Evolutionary conservation across 1,284 basidiomycete species (phyloP), one percentile per base, ranked within the genome.

Genomic region (Boletellus dicymbophilus): DNA sequence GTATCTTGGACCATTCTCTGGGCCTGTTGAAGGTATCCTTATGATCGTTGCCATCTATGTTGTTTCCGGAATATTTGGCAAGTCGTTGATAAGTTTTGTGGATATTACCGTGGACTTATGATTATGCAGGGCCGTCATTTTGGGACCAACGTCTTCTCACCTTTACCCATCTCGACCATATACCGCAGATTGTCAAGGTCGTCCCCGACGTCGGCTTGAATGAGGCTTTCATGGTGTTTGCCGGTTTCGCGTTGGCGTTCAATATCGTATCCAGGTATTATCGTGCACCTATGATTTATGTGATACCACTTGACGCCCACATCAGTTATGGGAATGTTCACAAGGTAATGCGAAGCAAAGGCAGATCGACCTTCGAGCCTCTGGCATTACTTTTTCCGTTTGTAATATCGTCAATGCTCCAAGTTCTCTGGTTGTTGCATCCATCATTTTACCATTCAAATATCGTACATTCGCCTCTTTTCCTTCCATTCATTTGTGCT

Each of bases 1-100:
- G 7, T 97, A 86, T 73, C 84, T 97, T 16, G 93, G 93, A n/a
- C 84, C 88, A 25, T 98, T 97, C 71, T 96, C 93, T 10, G 96
- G 96, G 1, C 96, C 96, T 0, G 93, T 98, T 2, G 96, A 98
- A 70, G 96, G 96, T 10, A 98, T 99, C 60, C 72, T 99, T 43
- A 81, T 98, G 69, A 88, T 98, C 52, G 79, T 89, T 25, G 67
- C 62, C 12, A 84, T 98, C 51, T 98, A 90, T 71, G 59, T 85
- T 22, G 72, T 97, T 48, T 90, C 91, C 12, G 94, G 89, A 2
- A 64, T 85, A 39, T 84, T 75, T 57, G 92, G 91, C 85, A 56
- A 45, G 78, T 69, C 5, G 12, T 22, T 10, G 6, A 22, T 20
- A 13, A n/a, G 37, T 27, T 20, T 16, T 37, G 11, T 22, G 3